Base-by-base conservation (phyloP, 2,329 filamentous ascomycete genomes). In the Fusarium chlamydosporum region DNA sequence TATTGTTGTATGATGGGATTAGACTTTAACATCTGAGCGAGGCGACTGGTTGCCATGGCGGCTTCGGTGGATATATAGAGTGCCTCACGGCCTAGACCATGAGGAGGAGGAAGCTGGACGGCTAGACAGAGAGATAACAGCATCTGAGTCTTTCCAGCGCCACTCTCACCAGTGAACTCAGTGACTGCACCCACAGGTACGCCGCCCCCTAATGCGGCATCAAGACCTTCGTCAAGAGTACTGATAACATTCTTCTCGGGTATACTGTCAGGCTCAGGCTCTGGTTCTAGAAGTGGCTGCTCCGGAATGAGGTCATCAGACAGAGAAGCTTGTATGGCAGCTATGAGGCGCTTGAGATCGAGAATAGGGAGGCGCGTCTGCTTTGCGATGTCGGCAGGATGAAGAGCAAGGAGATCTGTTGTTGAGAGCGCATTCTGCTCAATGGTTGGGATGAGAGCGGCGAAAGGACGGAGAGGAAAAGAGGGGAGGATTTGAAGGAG, bases 11-110 rank as follows among this genome's bases (percentile, higher is more conserved):
- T 84, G 50, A 83, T 75, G 0, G 91, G 89, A 77, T 97, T 89
- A 45, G 82, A 83, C 26, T 83, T 78, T 1, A 97, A 86, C 67
- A 99, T 89, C 78, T 98, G 94, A 0, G 88, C 82, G 1, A 99
- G 88, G 20, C 96, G 92, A 4, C 83, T 87, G 7, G 95, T 98
- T 20, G 94, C 89, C 3, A 99, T 86, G 1, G 92, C 85, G 0
- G 93, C 90, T 81, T 99, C 96, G 42, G 96, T 98, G 2, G 94
- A 96, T 74, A 99, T 92, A 83, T 99, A 99, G 35, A 99, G 85
- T 1, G 93, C 91, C n/a, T 89, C 86, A 64, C 89, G 89, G 37
- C 86, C 86, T 1, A 94, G 85, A 7, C 93, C 93, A 41, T 84
- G 83, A 0, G 93, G 92, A 1, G 88, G 81, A 3, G 92, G 89